Percentiles rank a stretch among this genome's conserved stretches.
These are phyloP conservation scores for Scenedesmus sp. DNA, from an alignment of 163 green algal species.

Conservation along the genomic window DNA sequence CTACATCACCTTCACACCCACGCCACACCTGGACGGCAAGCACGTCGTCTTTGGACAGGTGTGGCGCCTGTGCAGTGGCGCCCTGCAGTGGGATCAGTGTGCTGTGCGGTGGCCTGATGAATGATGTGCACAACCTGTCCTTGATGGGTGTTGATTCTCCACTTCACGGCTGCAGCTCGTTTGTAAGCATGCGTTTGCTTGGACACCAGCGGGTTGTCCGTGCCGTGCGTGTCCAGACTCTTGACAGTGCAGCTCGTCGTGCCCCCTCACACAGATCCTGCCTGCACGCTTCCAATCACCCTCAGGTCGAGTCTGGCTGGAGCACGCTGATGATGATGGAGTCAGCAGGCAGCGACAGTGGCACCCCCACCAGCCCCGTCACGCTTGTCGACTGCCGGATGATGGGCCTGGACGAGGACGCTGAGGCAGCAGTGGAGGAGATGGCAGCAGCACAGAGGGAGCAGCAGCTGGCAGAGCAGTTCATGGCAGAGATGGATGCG, in stretches of 20 bases:
- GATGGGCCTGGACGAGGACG: conserved; percentile 24
- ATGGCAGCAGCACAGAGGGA: conserved; percentile 24
- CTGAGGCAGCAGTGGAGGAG: conserved; percentile 32
- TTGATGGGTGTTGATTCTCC: no score
- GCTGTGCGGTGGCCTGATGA: neutral
- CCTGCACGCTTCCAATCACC: neutral
- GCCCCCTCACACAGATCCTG: neutral
- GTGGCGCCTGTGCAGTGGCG: neutral
- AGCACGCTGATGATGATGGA: conserved; percentile 63
- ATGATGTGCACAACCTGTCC: no score
- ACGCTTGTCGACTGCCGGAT: conserved; percentile 53
- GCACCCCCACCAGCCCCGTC: conserved; percentile 45
- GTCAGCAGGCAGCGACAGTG: conserved; percentile 48
- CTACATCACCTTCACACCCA: conserved; percentile 75
- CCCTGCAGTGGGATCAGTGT: no score
- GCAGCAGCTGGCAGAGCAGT: conserved; percentile 8
- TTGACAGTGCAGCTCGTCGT: neutral
- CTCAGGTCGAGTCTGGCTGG: conserved; percentile 58
- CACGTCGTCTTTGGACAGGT: conserved; percentile 80
- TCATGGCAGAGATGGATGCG: neutral
- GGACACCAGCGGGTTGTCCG: neutral
- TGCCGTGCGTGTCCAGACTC: neutral
- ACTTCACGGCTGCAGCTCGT: no score
- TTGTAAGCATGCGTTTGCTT: neutral
- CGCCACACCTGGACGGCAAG: conserved; percentile 69